Evolutionary conservation across 768 basidiomycete species (phyloP).

Genomic region (Kwoniella newhampshirensis): DNA sequence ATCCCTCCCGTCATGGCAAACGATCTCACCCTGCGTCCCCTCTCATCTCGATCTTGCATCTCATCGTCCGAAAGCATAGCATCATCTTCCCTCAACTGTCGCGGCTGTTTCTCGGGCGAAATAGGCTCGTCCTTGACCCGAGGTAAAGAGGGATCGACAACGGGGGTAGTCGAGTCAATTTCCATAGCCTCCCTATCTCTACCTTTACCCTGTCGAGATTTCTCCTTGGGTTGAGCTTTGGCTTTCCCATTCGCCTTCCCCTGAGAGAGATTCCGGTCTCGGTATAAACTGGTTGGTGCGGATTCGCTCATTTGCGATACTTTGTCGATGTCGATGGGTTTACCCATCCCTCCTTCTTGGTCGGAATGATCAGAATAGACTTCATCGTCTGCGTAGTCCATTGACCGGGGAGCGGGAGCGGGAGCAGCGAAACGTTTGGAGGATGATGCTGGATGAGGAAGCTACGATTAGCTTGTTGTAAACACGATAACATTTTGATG

Average conservation of each 20-base stretch:
- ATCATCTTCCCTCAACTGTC: conserved; percentile 38
- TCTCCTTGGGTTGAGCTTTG: conserved; percentile 17
- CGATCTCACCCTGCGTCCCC: conserved; percentile 32
- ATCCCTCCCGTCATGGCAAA: conserved; percentile 26
- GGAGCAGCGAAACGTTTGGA: conserved; percentile 18
- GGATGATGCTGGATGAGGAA: conserved; percentile 1
- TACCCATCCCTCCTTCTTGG: conserved; percentile 14
- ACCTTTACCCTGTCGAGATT: conserved; percentile 21
- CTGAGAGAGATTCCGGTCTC: conserved; percentile 32
- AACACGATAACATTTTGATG: too few species aligned
- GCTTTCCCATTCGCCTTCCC: conserved; percentile 27
- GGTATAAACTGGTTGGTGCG: conserved; percentile 45
- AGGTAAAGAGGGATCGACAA: not conserved
- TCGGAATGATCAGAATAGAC: conserved; percentile 48
- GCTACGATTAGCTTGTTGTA: too few species aligned
- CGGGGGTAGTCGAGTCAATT: conserved; percentile 8
- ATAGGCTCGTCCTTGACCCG: conserved; percentile 39
- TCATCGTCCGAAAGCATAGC: conserved; percentile 43
- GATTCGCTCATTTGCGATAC: conserved; percentile 48
- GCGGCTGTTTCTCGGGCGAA: conserved; percentile 35
- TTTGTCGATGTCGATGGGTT: conserved; percentile 46
- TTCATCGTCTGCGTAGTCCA: conserved; percentile 28
- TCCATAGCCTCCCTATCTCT: conserved; percentile 18
- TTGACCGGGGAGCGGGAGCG: conserved; percentile 9
- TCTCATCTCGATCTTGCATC: conserved; percentile 41